Percentiles rank a stretch among this genome's conserved stretches.
Conservation (phyloP, 2,329 filamentous ascomycete genomes). For the Pseudogymnoascus sp. region DNA sequence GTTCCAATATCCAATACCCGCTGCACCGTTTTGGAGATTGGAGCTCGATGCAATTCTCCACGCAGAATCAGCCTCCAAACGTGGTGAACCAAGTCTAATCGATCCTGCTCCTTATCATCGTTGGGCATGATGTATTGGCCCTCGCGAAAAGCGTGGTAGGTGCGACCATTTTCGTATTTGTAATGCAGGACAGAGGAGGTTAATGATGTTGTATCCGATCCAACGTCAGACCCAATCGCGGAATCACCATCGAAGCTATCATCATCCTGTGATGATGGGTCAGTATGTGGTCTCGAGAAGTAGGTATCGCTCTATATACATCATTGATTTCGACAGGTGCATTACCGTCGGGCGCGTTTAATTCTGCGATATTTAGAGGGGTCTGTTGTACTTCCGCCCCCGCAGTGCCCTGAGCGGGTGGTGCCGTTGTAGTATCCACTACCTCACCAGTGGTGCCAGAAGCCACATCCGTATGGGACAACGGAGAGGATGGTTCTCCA, state of each 20-base stretch:
- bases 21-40: slow-evolving; percentile 10
- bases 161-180: slow-evolving; percentile 39
- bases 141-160: slow-evolving; percentile 34
- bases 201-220: slow-evolving; percentile 24
- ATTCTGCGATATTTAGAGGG: not conserved
- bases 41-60: slow-evolving; percentile 8
- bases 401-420: not conserved
- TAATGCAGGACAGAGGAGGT: slow-evolving; percentile 39
- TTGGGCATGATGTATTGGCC: slow-evolving; percentile 12
- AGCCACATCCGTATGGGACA: not conserved
- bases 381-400: not conserved
- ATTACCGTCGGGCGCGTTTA: not conserved
- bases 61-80: not conserved
- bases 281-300: not conserved
- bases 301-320: not conserved
- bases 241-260: not conserved
- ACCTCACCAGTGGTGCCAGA: not conserved
- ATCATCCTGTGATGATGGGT: not conserved
- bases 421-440: not conserved
- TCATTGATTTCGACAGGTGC: not conserved
- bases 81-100: slow-evolving; percentile 14
- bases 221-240: slow-evolving; percentile 5
- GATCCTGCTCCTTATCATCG: slow-evolving; percentile 12
- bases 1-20: slow-evolving; percentile 13
- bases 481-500: not conserved